These are phyloP conservation scores for Malassezia brasiliensis DNA, from an alignment of 1,284 basidiomycete genomes.

Conservation along the genomic window DNA sequence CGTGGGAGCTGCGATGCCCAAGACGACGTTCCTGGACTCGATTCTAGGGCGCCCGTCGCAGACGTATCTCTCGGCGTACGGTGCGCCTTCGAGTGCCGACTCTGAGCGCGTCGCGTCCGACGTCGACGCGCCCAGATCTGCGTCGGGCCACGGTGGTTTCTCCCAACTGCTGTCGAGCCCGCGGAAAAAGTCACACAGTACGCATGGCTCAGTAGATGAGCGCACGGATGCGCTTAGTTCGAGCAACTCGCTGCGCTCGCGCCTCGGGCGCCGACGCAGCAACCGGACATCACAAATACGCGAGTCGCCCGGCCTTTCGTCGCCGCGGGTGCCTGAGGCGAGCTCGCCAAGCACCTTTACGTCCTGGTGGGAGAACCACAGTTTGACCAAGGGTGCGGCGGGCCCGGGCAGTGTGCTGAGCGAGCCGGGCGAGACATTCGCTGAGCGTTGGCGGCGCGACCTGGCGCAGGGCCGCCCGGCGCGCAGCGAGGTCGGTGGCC, in stretches of 20 bases:
- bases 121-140: background rate
- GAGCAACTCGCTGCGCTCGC: background rate
- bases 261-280: background rate
- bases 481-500: conserved; percentile 3
- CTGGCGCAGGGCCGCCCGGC: background rate
- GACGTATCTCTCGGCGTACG: conserved; percentile 22
- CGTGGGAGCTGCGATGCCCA: conserved; percentile 23
- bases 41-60: conserved; percentile 46
- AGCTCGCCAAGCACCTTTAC: conserved; percentile 8
- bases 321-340: conserved; percentile 5
- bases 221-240: background rate
- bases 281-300: background rate
- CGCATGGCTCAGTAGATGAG: background rate
- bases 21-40: conserved; percentile 35
- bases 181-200: background rate
- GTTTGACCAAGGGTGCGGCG: background rate
- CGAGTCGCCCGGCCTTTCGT: background rate
- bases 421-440: conserved; percentile 2
- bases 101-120: background rate
- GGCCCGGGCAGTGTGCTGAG: background rate
- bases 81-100: background rate
- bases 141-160: background rate
- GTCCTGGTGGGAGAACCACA: conserved; percentile 17
- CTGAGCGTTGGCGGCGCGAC: conserved; percentile 11
- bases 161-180: background rate